A percentile compares a stretch with the other conserved stretches of the same genome.
Evolutionary conservation across 768 basidiomycete species (phyloP).

Genomic region (Tylopilus balloui): DNA sequence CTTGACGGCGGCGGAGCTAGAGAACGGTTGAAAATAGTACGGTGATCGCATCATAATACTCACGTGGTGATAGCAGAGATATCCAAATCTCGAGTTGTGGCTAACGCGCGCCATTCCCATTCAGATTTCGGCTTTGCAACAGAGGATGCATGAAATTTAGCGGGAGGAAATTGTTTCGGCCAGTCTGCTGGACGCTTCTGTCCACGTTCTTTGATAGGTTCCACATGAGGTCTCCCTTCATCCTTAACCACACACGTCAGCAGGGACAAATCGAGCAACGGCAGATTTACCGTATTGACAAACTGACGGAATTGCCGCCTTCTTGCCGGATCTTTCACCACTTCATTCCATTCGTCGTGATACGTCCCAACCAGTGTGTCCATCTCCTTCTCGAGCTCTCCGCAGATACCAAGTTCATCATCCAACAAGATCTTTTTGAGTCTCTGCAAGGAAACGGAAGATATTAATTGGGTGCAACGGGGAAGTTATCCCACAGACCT

Average conservation of each 20-base stretch:
- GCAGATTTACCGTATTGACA: conserved; percentile 48
- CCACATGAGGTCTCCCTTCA: conserved; percentile 23
- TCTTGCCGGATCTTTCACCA: conserved; percentile 50
- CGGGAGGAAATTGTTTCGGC: conserved; percentile 51
- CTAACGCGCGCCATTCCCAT: conserved; percentile 58
- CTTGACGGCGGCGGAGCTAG: conserved; percentile 47
- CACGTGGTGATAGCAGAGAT: conserved; percentile 47
- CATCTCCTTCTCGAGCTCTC: conserved; percentile 64
- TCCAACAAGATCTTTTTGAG: conserved; percentile 61
- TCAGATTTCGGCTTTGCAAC: conserved; percentile 41
- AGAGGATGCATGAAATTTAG: conserved; percentile 39
- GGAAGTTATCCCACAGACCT: conserved; percentile 32
- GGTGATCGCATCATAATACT: conserved; percentile 11
- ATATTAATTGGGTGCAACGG: not conserved
- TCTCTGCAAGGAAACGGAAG: conserved; percentile 34
- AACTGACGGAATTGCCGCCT: conserved; percentile 58
- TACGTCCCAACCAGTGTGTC: conserved; percentile 60
- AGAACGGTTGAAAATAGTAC: not conserved
- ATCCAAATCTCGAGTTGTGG: conserved; percentile 43
- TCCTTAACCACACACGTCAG: not conserved
- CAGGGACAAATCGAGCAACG: not conserved
- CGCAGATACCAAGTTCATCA: conserved; percentile 69
- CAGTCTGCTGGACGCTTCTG: conserved; percentile 65
- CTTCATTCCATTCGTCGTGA: conserved; percentile 65
- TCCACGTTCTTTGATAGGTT: conserved; percentile 55